phyloP scores from a whole-genome alignment of 2,329 filamentous ascomycete species.

The Chaetothyriales sp. region DNA sequence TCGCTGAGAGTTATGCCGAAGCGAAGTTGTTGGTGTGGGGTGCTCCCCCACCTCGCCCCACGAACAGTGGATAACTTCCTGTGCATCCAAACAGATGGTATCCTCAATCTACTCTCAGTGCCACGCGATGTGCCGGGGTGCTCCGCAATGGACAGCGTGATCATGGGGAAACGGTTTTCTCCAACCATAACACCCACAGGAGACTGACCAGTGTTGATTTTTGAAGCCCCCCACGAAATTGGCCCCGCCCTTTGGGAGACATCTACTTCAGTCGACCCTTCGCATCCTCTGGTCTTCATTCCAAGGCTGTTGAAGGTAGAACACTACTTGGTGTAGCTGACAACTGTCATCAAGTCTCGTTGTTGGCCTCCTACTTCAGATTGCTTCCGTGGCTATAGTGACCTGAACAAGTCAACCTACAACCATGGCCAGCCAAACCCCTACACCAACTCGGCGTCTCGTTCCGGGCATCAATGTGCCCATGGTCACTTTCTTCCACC shows the following conservation, averaged over 20 bases:
- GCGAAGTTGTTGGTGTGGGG: not conserved
- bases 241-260: not conserved
- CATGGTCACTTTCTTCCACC: constrained; percentile 58
- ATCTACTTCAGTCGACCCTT: not conserved
- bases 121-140: not conserved
- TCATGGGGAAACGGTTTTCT: not conserved
- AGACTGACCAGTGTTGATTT: not conserved
- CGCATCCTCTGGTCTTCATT: not conserved
- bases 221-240: not conserved
- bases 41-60: not conserved
- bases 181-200: not conserved
- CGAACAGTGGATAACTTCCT: not conserved
- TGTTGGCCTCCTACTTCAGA: not conserved
- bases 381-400: not conserved
- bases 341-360: not conserved
- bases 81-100: not conserved
- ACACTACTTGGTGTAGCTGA: not conserved
- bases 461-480: constrained; percentile 52
- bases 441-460: not conserved
- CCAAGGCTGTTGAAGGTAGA: not conserved
- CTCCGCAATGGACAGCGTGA: not conserved
- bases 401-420: not conserved
- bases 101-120: not conserved
- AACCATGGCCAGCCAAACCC: not conserved
- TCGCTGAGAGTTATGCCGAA: not conserved